Percentiles rank a stretch among this genome's conserved stretches.
phyloP scores from a whole-genome alignment of 1,139 yeast genomes.

The Scheffersomyces lignicola region DNA sequence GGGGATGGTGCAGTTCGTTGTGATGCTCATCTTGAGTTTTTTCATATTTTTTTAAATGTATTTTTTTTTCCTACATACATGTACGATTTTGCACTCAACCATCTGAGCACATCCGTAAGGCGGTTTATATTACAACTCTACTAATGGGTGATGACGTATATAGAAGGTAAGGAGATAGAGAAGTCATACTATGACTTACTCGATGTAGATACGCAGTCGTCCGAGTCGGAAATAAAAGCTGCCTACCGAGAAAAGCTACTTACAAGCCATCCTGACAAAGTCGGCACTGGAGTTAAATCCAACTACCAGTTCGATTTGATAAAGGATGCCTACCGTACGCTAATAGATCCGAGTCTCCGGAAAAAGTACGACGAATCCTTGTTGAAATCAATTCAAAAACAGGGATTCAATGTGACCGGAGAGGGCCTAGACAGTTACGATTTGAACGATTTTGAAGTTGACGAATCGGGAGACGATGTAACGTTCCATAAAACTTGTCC shows the following conservation, averaged over 20 bases:
- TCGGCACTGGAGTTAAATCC: slow-evolving; percentile 13
- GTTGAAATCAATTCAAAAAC: slow-evolving; percentile 34
- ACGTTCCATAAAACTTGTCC: slow-evolving; percentile 64
- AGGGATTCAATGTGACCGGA: slow-evolving; percentile 55
- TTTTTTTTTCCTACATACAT: slow-evolving; percentile 6
- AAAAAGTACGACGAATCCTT: slow-evolving; percentile 50
- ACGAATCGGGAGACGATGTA: slow-evolving; percentile 21
- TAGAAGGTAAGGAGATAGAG: slow-evolving; percentile 5
- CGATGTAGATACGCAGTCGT: slow-evolving; percentile 29
- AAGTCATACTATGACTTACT: slow-evolving; percentile 53
- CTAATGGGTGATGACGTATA: not conserved
- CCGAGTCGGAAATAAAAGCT: slow-evolving; percentile 42
- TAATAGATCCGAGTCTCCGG: slow-evolving; percentile 42
- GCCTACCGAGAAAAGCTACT: slow-evolving; percentile 67
- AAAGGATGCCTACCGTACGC: slow-evolving; percentile 59
- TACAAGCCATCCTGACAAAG: slow-evolving; percentile 75
- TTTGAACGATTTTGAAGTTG: slow-evolving; percentile 56
- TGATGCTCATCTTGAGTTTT: slow-evolving; percentile 3
- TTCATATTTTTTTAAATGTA: not conserved
- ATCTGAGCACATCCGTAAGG: too few species aligned
- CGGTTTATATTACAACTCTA: not conserved
- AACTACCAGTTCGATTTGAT: slow-evolving; percentile 36
- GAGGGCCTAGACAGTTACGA: slow-evolving; percentile 69
- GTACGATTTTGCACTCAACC: too few species aligned
- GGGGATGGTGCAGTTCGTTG: too few species aligned